A percentile compares a stretch with the other conserved stretches of the same genome.
Conservation (phyloP, 2,329 filamentous ascomycete genomes). For the Ophiostoma himal-ulmi region DNA sequence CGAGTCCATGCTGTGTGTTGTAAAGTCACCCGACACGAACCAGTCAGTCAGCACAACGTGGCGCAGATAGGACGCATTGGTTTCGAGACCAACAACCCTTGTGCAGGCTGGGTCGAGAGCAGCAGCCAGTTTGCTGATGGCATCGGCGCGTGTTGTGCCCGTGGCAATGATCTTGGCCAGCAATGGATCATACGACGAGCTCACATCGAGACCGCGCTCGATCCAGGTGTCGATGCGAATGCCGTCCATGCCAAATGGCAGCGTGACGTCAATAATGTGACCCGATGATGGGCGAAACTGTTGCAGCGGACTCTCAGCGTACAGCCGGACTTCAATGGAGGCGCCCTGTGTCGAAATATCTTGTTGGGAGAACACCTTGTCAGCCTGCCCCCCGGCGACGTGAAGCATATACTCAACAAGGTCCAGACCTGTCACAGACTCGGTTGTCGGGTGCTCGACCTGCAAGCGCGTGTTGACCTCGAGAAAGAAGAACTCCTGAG, state of each 20-base stretch:
- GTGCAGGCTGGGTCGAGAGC: conserved; percentile 33
- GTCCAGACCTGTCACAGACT: conserved; percentile 69
- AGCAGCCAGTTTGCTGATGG: conserved; percentile 33
- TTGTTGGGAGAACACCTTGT: not conserved
- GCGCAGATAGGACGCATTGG: conserved; percentile 52
- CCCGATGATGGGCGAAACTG: conserved; percentile 56
- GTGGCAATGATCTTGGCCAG: conserved; percentile 56
- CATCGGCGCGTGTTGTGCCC: conserved; percentile 34
- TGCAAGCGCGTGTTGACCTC: conserved; percentile 84
- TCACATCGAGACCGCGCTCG: conserved; percentile 50
- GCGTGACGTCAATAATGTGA: conserved; percentile 50
- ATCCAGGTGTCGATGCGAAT: conserved; percentile 61
- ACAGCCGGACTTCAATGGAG: conserved; percentile 36
- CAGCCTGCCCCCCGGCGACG: conserved; percentile 29
- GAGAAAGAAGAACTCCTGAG: conserved; percentile 73
- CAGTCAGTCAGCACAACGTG: conserved; percentile 42
- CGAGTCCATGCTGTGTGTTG: conserved; percentile 50
- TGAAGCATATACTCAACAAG: conserved; percentile 53
- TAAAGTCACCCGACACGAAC: conserved; percentile 47
- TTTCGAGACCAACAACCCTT: conserved; percentile 42
- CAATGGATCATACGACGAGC: conserved; percentile 45
- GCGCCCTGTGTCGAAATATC: conserved; percentile 18
- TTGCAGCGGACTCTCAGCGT: conserved; percentile 49
- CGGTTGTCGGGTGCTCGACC: conserved; percentile 75
- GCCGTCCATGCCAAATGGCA: conserved; percentile 38